Percentiles rank a stretch among this genome's conserved stretches.
Evolutionary conservation across 108 stramenopile genomes (phyloP).

Genomic region (Skeletonema marinoi): DNA sequence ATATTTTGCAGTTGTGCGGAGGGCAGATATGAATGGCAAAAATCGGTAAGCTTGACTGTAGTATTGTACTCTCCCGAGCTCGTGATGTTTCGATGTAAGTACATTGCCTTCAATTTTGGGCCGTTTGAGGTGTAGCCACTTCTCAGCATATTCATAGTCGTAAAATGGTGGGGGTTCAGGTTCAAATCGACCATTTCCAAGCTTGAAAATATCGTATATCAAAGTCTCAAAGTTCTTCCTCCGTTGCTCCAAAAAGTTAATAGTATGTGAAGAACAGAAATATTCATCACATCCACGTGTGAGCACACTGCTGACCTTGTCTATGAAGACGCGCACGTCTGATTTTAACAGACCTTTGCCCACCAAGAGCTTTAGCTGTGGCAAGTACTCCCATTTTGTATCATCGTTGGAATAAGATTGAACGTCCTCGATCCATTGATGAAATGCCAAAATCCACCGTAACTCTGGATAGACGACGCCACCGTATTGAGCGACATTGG

Average conservation of each 20-base stretch:
- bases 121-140: constrained; percentile 22
- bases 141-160: constrained; percentile 22
- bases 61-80: constrained; percentile 16
- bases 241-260: constrained; percentile 31
- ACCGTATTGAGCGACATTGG: constrained; percentile 10
- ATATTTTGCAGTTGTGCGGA: constrained; percentile 15
- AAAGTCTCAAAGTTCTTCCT: constrained; percentile 29
- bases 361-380: constrained; percentile 22
- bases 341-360: background rate
- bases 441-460: constrained; percentile 35
- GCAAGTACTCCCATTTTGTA: constrained; percentile 34
- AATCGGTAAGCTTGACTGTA: constrained; percentile 26
- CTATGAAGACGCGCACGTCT: constrained; percentile 25
- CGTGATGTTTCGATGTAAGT: constrained; percentile 18
- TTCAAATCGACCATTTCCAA: background rate
- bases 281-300: constrained; percentile 34
- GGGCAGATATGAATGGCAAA: constrained; percentile 23
- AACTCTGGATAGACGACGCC: constrained; percentile 31
- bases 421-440: constrained; percentile 35
- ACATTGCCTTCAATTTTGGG: constrained; percentile 32
- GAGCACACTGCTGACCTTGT: constrained; percentile 33
- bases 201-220: constrained; percentile 29
- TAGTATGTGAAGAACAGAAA: constrained; percentile 29
- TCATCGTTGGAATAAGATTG: constrained; percentile 20
- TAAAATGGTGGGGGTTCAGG: background rate